Evolutionary conservation across 345 rosid species (phyloP), one percentile per base, ranked within the genome.

Genomic region (Triadica sebifera): DNA sequence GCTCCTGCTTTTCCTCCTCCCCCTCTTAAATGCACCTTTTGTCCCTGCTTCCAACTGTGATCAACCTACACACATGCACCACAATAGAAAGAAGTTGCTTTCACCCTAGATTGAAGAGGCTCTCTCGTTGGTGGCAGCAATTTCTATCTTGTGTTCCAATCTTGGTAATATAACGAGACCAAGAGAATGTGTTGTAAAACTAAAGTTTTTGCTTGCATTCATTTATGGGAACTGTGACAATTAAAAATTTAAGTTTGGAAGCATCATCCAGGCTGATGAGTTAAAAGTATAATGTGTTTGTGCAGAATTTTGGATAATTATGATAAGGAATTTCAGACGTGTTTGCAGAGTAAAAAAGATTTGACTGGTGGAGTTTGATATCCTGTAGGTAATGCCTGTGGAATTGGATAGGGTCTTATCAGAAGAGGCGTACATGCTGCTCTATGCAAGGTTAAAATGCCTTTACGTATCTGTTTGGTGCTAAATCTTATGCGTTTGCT

Each of bases 371-470:
- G 19, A 68, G 7, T 47, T 50, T 51, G 73, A 71, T 59, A 16
- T 12, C 51, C 11, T 65, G 72, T 72, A 93, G 97, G 93, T 90
- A 75, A 80, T 69, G 67, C 85, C 86, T 29, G 96, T 88, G 49
- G 89, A 84, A 10, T 76, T 84, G 74, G 89, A 85, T 75, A 80
- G 81, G 56, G 97, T 91, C 62, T 80, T 93, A 74, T 78, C 69
- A 29, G 88, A 91, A 78, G 89, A 88, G 75, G 97, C 97, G 19
- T 93, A 93, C 75, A 93, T 93, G 91, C 93, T 93, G 71, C 87
- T 93, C n/a, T 93, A 93, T 84, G 92, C 97, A 12, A 89, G 97
- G 98, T 90, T 86, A 74, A 41, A 10, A 45, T 67, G 38, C 9
- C 46, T 11, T 49, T 24, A 4, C 2, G 25, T 4, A n/a, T 64